Conservation (phyloP, 2,329 filamentous ascomycete species). For the Mycogone perniciosa region DNA sequence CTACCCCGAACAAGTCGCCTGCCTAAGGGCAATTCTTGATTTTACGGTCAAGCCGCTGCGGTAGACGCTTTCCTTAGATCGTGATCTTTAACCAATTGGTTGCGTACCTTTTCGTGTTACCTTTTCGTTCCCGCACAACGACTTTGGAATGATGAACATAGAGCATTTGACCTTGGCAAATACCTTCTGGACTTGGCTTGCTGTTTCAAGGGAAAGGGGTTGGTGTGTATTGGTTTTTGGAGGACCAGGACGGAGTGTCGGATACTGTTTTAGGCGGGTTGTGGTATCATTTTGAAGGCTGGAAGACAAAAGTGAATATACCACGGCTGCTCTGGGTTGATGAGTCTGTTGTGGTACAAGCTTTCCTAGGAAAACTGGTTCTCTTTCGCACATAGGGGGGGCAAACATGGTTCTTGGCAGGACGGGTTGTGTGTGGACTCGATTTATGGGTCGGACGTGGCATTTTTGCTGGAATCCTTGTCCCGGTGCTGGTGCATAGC, state of each 20-base stretch:
- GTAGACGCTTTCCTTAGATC: slow-evolving; percentile 23
- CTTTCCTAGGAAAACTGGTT: slow-evolving; percentile 22
- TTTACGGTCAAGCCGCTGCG: slow-evolving; percentile 19
- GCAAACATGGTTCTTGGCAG: slow-evolving; percentile 15
- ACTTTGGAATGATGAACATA: slow-evolving; percentile 40
- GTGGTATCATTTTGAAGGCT: slow-evolving; percentile 29
- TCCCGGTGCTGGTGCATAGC: slow-evolving; percentile 37
- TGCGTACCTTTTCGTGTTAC: slow-evolving; percentile 21
- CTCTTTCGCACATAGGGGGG: slow-evolving; percentile 12
- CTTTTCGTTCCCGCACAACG: slow-evolving; percentile 20
- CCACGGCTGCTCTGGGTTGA: slow-evolving; percentile 31
- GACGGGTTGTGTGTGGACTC: slow-evolving; percentile 15
- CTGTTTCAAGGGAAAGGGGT: slow-evolving; percentile 34
- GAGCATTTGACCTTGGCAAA: slow-evolving; percentile 40
- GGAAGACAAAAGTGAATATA: slow-evolving; percentile 37
- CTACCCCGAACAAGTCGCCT: slow-evolving; percentile 53
- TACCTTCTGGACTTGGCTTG: slow-evolving; percentile 36
- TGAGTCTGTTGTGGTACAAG: slow-evolving; percentile 25
- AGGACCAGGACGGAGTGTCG: slow-evolving; percentile 34
- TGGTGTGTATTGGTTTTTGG: slow-evolving; percentile 31
- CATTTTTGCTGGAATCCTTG: slow-evolving; percentile 38
- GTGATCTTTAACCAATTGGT: slow-evolving; percentile 18
- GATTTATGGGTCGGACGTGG: slow-evolving; percentile 20
- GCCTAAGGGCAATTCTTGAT: slow-evolving; percentile 35
- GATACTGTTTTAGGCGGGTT: slow-evolving; percentile 32